Evolutionary conservation across 2,329 filamentous ascomycete genomes (phyloP), one percentile per base, ranked within the genome.

Genomic region (Elsinoe batatas): DNA sequence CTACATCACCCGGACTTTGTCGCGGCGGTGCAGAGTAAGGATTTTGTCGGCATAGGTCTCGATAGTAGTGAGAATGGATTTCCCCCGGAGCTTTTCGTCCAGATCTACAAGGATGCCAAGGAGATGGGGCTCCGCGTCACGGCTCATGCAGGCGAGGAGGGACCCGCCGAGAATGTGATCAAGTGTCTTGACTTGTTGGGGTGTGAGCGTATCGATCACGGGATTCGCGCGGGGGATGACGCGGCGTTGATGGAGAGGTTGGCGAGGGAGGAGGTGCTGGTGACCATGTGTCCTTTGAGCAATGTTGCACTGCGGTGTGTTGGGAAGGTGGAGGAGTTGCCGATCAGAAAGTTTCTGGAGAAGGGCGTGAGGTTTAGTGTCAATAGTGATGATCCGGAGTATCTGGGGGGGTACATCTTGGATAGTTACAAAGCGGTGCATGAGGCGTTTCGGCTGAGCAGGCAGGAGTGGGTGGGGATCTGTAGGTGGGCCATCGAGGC

Each of bases 401-500:
- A 88, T 65, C 90, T 91, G 71, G 84, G 85, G 2, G 83, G 81
- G 0, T 89, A 88, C 67, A 80, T 90, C 54, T 71, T 86, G 53
- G 84, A 87, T 62, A 89, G 89, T 61, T 90, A 85, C 69, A 84
- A 81, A 62, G 83, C 83, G 1, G 83, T 91, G 30, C 85, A 91
- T 67, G 82, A 88, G 40, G 81, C 83, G 0, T 88, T 88, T 67
- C 65, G 71, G 3, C 68, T 91, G 60, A 76, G 68, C 18, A 69
- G 82, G 3, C 68, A 71, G n/a, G 85, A 91, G 54, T 90, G 86
- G 87, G 76, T 72, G 60, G 69, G 64, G 5, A 84, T 91, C 63
- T 81, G 79, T 10, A 74, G 74, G 59, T 79, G 79, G 36, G 76
- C 79, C 17, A 81, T 89, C 10, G 72, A 79, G 58, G 83, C 82